Percentiles rank a stretch among this genome's conserved stretches.
Conservation (phyloP, 805 yeast genomes). For the Candida anglica region DNA sequence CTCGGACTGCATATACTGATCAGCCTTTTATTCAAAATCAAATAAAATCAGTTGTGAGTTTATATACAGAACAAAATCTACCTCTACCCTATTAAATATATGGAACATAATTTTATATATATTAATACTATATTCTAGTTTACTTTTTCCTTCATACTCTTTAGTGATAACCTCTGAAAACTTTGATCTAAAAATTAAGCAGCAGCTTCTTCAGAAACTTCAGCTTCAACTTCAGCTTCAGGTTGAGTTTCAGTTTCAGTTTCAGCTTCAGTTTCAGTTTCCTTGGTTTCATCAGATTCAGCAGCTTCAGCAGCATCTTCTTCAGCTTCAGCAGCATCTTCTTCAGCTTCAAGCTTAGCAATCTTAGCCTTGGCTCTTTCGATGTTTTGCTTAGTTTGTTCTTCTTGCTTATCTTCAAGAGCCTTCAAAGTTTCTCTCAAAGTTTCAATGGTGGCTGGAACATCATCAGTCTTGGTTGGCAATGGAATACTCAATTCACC, state of each 20-base stretch:
- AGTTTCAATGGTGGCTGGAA: constrained; percentile 57
- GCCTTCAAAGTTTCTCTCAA: constrained; percentile 70
- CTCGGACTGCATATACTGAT: background rate
- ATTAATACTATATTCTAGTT: too few relatives aligned
- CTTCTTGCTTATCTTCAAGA: constrained; percentile 70
- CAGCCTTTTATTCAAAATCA: too few relatives aligned
- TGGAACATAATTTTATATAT: too few relatives aligned
- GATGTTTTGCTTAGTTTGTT: constrained; percentile 71
- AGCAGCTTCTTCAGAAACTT: constrained; percentile 6
- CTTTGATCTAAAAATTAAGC: too few relatives aligned
- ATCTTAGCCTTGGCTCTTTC: constrained; percentile 75
- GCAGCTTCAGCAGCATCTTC: constrained; percentile 25
- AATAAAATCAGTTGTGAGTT: too few relatives aligned
- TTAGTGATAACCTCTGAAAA: too few relatives aligned
- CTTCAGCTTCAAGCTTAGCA: constrained; percentile 58
- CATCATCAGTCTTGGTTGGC: constrained; percentile 74
- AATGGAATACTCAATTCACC: constrained; percentile 72
- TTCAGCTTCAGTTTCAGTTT: constrained; percentile 1
- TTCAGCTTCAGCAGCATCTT: constrained; percentile 30
- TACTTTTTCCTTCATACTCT: too few relatives aligned
- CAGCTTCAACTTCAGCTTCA: constrained; percentile 4
- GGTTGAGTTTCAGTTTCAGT: constrained; percentile 3
- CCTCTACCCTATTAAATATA: too few relatives aligned
- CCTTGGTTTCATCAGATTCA: constrained; percentile 6
- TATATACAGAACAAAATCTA: too few relatives aligned